A percentile compares a stretch with the other conserved stretches of the same genome.
These are phyloP conservation scores for Spergularia bocconei DNA, from an alignment of 148 eudicot genomes.

Conservation along the genomic window DNA sequence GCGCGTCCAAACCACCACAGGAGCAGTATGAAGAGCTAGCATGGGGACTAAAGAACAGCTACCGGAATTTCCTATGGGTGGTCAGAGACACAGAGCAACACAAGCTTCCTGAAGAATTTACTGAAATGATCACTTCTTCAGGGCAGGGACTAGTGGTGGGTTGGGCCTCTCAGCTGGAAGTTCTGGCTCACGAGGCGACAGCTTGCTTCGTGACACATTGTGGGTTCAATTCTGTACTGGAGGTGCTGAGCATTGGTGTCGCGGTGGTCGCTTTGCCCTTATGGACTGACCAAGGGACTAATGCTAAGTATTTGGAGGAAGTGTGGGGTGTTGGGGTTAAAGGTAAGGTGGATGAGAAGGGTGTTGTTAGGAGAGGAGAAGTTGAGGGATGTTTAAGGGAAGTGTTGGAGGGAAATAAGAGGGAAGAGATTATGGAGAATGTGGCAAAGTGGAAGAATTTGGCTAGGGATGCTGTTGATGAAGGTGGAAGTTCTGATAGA, in stretches of 20 bases:
- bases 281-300: constrained; percentile 60
- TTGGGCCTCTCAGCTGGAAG: constrained; percentile 66
- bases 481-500: constrained; percentile 57
- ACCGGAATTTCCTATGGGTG: constrained; percentile 56
- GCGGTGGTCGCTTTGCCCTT: constrained; percentile 50
- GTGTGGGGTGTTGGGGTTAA: constrained; percentile 55
- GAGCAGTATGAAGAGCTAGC: constrained; percentile 58
- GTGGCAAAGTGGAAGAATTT: constrained; percentile 45
- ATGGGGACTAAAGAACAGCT: constrained; percentile 30
- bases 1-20: constrained; percentile 28
- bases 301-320: constrained; percentile 56
- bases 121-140: constrained; percentile 13
- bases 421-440: constrained; percentile 36
- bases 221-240: constrained; percentile 62
- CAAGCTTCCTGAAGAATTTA: constrained; percentile 37
- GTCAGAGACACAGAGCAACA: constrained; percentile 34
- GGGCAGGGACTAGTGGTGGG: constrained; percentile 39
- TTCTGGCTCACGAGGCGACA: constrained; percentile 38
- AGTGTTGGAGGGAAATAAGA: constrained; percentile 51
- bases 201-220: constrained; percentile 65
- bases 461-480: constrained; percentile 54
- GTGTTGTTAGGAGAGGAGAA: constrained; percentile 35
- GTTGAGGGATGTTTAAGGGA: constrained; percentile 39
- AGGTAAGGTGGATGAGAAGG: constrained; percentile 33
- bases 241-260: constrained; percentile 56